Conservation (phyloP, 2,329 filamentous ascomycete species). For the Penicillium sp. region DNA sequence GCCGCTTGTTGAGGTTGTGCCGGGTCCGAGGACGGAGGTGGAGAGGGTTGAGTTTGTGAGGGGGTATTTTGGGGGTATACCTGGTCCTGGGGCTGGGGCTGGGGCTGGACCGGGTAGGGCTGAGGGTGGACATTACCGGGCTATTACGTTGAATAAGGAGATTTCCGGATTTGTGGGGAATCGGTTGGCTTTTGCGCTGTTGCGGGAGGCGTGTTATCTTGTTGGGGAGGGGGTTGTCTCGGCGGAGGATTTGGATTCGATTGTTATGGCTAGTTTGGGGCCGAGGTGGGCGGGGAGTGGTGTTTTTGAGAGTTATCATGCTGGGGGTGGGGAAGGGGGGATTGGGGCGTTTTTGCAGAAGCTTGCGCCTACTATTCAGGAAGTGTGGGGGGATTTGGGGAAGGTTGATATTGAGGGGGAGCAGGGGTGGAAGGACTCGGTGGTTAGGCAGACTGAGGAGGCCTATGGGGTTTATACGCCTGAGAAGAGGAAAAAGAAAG, state of each 20-base stretch:
- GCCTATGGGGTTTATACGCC: slow-evolving; percentile 42
- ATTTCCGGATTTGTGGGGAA: slow-evolving; percentile 57
- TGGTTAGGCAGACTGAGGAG: slow-evolving; percentile 47
- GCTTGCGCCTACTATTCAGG: slow-evolving; percentile 54
- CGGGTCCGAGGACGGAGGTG: slow-evolving; percentile 43
- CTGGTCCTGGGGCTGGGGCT: slow-evolving; percentile 7
- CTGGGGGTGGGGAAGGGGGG: slow-evolving; percentile 54
- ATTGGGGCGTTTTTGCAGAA: slow-evolving; percentile 54
- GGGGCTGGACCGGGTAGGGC: not conserved
- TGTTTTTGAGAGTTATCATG: slow-evolving; percentile 58
- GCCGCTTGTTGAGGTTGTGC: slow-evolving; percentile 58
- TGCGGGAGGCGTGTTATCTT: slow-evolving; percentile 54
- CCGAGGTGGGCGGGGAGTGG: slow-evolving; percentile 55
- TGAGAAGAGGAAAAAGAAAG: slow-evolving; percentile 24
- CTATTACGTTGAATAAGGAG: slow-evolving; percentile 52
- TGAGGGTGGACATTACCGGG: slow-evolving; percentile 29
- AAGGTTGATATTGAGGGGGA: slow-evolving; percentile 33
- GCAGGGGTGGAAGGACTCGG: slow-evolving; percentile 46
- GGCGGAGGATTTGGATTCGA: slow-evolving; percentile 52
- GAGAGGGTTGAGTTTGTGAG: slow-evolving; percentile 28
- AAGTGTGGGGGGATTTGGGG: slow-evolving; percentile 52
- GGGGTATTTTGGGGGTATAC: slow-evolving; percentile 40
- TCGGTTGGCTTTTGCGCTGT: slow-evolving; percentile 54
- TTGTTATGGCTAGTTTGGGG: slow-evolving; percentile 52
- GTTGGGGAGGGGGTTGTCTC: slow-evolving; percentile 53